These are phyloP conservation scores for Ascochyta clinopodiicola DNA, from an alignment of 2,329 filamentous ascomycete genomes.

Conservation along the genomic window DNA sequence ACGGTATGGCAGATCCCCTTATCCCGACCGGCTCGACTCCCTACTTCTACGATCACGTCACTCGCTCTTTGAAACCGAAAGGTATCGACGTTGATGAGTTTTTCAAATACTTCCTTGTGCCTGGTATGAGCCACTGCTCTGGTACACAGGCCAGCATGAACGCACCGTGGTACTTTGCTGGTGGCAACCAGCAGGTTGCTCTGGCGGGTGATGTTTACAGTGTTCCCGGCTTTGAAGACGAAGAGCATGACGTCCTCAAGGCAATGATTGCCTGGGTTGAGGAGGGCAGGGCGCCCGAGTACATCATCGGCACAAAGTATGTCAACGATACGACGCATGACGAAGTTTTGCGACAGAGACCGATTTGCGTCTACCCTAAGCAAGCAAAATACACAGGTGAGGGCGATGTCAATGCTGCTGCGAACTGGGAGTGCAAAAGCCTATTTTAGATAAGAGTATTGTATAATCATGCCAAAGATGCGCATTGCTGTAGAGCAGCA, in stretches of 20 bases:
- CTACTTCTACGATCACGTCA: conserved; percentile 59
- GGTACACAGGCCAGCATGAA: conserved; percentile 44
- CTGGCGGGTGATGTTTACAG: conserved; percentile 25
- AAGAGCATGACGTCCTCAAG: conserved; percentile 54
- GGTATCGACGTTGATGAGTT: conserved; percentile 49
- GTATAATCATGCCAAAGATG: not conserved
- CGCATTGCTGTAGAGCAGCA: too few relatives aligned
- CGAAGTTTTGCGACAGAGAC: conserved; percentile 37
- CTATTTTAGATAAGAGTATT: conserved; percentile 14
- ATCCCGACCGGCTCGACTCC: conserved; percentile 60
- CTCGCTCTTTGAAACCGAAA: conserved; percentile 42
- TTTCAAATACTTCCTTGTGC: conserved; percentile 54
- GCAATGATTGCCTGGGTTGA: conserved; percentile 57
- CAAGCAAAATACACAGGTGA: conserved; percentile 38
- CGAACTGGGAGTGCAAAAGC: conserved; percentile 39
- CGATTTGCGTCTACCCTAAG: conserved; percentile 45
- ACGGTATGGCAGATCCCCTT: conserved; percentile 53
- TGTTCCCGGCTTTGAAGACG: conserved; percentile 42
- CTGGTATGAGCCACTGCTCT: conserved; percentile 54
- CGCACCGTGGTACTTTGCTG: conserved; percentile 57
- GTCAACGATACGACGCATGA: conserved; percentile 29
- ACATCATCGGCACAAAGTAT: conserved; percentile 41
- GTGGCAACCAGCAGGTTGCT: conserved; percentile 24
- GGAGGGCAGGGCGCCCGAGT: conserved; percentile 48
- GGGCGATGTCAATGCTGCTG: conserved; percentile 34